Base-by-base conservation (phyloP, 2,329 filamentous ascomycete species). In the Bipolaris zeicola region DNA sequence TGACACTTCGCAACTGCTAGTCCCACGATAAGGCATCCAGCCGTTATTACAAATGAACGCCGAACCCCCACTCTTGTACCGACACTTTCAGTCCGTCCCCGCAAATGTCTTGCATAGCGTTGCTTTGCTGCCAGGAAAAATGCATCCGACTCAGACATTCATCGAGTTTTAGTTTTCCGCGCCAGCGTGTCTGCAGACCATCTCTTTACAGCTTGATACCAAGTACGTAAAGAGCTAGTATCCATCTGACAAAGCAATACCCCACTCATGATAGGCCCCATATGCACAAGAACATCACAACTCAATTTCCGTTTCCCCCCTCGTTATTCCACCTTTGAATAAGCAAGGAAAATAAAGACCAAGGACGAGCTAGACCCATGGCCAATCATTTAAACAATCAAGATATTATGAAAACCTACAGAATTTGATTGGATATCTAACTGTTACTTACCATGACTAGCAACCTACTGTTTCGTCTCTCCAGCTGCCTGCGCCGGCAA, bases 401-500 rank as follows among this genome's bases (percentile, higher is more conserved):
- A 26, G 18, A 5, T n/a, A 24, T 14, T 1, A 10, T 3, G 13
- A 24, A 41, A 41, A 14, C 7, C 38, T 8, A 14, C 38, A 4
- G n/a, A 8, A 6, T 16, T 42, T 14, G 22, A 26, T 24, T 7
- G 14, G 6, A 8, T 16, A 16, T n/a, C 11, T 42, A 7, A 1
- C 26, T 13, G 8, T 26, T 3, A 26, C 11, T 24, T 5, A 24
- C 10, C 11, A 42, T 31, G 28, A 13, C 28, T 31, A 31, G 10
- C 28, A 31, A 13, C 28, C 42, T 33, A 13, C 45, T 50, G 6
- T 6, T 36, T 28, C 18, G 37, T 36, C 11, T 16, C 18, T 22
- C n/a, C 22, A 33, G 6, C 16, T 28, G 26, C 33, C 39, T 50
- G 24, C 22, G 55, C 53, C 11, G 61, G 59, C 39, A 83, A 80